A percentile compares a stretch with the other conserved stretches of the same genome.
These are phyloP conservation scores for Scenedesmus sp. DNA, from an alignment of 163 green algal genomes.

Conservation along the genomic window DNA sequence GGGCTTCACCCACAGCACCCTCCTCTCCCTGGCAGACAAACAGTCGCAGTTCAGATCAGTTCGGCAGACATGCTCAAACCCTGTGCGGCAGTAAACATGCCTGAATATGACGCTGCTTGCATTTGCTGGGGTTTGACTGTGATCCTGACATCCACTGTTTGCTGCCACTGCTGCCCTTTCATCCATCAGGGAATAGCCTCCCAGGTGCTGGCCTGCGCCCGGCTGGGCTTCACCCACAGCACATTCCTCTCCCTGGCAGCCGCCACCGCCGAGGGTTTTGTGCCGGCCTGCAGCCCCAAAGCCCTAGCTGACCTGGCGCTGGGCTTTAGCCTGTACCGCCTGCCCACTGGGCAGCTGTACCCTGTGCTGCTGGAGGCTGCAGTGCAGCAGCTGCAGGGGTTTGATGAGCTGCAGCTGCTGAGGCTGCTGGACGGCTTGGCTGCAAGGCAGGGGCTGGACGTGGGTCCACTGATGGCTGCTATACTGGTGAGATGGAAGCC, in stretches of 20 bases:
- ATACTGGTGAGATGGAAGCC: background rate
- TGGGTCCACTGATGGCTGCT: background rate
- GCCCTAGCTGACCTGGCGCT: conserved; percentile 33
- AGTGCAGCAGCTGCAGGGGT: background rate
- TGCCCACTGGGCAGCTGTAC: conserved; percentile 1
- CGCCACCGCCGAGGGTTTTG: background rate
- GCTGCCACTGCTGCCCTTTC: background rate
- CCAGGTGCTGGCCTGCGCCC: background rate
- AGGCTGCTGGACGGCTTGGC: conserved; percentile 26
- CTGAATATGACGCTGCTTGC: no score
- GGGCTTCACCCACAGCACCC: conserved; percentile 24
- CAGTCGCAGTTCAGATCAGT: background rate
- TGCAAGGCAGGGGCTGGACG: conserved; percentile 1
- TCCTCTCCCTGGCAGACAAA: background rate
- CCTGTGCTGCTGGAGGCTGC: background rate
- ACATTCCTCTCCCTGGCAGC: conserved; percentile 13
- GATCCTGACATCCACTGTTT: no score
- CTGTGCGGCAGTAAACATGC: background rate
- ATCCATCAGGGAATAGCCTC: background rate
- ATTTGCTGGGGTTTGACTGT: no score
- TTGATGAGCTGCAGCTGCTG: conserved; percentile 29
- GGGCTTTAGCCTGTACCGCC: conserved; percentile 20
- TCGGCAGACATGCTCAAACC: background rate
- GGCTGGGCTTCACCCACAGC: conserved; percentile 27
- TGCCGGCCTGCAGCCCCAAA: background rate